A percentile compares a stretch with the other conserved stretches of the same genome.
Conservation (phyloP, 352 stramenopile genomes). For the Poterioochromonas sp. region DNA sequence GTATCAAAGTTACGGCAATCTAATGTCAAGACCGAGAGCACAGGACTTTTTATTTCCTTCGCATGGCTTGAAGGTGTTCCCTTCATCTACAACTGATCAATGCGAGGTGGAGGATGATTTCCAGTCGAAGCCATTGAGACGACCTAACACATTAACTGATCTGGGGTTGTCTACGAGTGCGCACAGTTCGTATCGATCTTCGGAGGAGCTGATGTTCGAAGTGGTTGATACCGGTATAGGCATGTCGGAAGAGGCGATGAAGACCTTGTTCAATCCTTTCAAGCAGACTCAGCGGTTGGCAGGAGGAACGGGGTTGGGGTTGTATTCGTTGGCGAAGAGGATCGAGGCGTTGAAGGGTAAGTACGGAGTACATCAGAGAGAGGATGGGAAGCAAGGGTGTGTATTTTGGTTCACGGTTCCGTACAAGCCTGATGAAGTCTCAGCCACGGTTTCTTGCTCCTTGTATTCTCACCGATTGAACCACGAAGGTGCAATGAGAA, state of each 20-base stretch:
- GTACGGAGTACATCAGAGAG: conserved; percentile 12
- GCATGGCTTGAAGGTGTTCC: neutral
- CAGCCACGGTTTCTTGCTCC: no score
- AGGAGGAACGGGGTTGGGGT: neutral
- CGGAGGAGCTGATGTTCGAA: conserved; percentile 6
- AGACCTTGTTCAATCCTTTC: conserved; percentile 14
- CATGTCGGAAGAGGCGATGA: neutral
- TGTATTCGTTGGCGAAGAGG: neutral
- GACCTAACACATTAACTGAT: no score
- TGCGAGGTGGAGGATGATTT: neutral
- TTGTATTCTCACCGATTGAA: no score
- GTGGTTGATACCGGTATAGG: conserved; percentile 16
- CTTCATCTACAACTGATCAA: neutral
- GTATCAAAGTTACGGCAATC: no score
- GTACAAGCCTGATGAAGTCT: conserved; percentile 11
- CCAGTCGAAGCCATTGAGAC: no score
- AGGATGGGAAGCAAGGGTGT: neutral
- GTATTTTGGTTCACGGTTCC: conserved; percentile 17
- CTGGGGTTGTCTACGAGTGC: no score
- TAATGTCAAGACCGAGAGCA: neutral
- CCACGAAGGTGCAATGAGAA: no score
- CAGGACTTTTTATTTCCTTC: neutral
- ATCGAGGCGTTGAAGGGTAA: neutral
- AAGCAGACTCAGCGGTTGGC: neutral
- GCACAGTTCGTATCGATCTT: neutral